These are phyloP conservation scores for Panicum hallii DNA, from an alignment of 202 grass and related monocot species.

Conservation along the genomic window DNA sequence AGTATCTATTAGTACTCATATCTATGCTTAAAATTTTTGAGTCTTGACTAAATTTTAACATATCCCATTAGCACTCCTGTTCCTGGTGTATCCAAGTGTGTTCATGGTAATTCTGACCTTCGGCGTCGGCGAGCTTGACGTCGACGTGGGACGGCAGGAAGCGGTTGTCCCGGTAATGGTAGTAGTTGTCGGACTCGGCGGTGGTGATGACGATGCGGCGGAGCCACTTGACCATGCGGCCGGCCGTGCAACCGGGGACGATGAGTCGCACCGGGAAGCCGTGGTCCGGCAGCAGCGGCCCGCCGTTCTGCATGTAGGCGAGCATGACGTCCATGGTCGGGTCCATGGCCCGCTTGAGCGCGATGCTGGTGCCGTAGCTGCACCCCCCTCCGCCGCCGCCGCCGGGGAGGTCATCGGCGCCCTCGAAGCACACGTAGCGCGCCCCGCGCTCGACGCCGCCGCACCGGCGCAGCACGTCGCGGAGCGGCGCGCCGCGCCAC, in stretches of 20 bases:
- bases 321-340: conserved; percentile 61
- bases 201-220: conserved; percentile 56
- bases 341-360: conserved; percentile 64
- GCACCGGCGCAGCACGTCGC: conserved; percentile 68
- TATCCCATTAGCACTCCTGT: too few relatives aligned
- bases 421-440: conserved; percentile 73
- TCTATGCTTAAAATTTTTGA: too few relatives aligned
- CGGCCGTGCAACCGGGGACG: conserved; percentile 72
- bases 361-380: conserved; percentile 77
- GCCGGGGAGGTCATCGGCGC: conserved; percentile 70
- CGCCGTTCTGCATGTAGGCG: conserved; percentile 90
- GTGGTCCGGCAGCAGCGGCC: conserved; percentile 68
- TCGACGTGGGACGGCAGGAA: conserved; percentile 78
- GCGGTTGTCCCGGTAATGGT: conserved; percentile 80
- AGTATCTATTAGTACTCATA: too few relatives aligned
- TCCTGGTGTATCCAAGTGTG: too few relatives aligned
- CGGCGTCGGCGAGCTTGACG: conserved; percentile 70
- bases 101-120: conserved; percentile 44
- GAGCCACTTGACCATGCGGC: conserved; percentile 83
- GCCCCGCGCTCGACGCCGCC: conserved; percentile 50
- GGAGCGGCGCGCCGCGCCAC: conserved; percentile 70
- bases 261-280: conserved; percentile 77
- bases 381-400: conserved; percentile 44
- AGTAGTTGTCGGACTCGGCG: conserved; percentile 77
- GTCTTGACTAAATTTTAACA: too few relatives aligned